These are phyloP conservation scores for Kodamaea sagamina DNA, from an alignment of 805 yeast genomes.

Conservation along the genomic window DNA sequence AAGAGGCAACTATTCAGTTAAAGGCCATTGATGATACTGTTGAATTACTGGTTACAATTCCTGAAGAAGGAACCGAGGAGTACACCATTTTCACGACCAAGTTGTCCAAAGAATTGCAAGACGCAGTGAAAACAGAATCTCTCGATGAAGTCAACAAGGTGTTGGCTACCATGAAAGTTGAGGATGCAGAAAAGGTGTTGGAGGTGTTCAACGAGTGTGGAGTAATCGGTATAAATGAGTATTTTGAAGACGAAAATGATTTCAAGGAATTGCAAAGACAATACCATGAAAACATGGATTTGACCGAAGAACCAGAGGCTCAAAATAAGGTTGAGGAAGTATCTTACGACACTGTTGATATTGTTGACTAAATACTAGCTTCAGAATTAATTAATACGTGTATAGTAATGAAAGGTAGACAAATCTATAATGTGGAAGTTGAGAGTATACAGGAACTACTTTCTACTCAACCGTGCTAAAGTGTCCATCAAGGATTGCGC, in stretches of 20 bases:
- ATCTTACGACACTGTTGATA: constrained; percentile 16
- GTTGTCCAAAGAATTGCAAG: constrained; percentile 63
- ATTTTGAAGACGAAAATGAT: constrained; percentile 71
- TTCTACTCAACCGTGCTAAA: constrained; percentile 36
- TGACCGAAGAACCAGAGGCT: constrained; percentile 15
- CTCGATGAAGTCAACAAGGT: constrained; percentile 82
- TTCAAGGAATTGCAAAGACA: constrained; percentile 56
- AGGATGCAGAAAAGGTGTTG: constrained; percentile 77
- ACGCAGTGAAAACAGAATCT: constrained; percentile 69
- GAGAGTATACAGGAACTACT: constrained; percentile 15
- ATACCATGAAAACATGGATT: constrained; percentile 34
- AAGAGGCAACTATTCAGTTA: constrained; percentile 81
- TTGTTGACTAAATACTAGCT: constrained; percentile 20
- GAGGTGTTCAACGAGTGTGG: constrained; percentile 77
- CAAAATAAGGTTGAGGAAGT: constrained; percentile 12
- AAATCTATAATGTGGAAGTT: too few species aligned
- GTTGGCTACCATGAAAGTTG: constrained; percentile 69
- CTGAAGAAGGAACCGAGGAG: constrained; percentile 55
- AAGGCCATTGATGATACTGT: constrained; percentile 84
- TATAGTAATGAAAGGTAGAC: too few species aligned
- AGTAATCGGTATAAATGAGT: constrained; percentile 78
- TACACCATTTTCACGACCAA: constrained; percentile 56
- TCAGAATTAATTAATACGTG: too few species aligned
- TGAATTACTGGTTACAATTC: constrained; percentile 69
- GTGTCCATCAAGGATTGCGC: constrained; percentile 34